phyloP scores from a whole-genome alignment of 2,329 filamentous ascomycete genomes.

The Microdochium paspali region DNA sequence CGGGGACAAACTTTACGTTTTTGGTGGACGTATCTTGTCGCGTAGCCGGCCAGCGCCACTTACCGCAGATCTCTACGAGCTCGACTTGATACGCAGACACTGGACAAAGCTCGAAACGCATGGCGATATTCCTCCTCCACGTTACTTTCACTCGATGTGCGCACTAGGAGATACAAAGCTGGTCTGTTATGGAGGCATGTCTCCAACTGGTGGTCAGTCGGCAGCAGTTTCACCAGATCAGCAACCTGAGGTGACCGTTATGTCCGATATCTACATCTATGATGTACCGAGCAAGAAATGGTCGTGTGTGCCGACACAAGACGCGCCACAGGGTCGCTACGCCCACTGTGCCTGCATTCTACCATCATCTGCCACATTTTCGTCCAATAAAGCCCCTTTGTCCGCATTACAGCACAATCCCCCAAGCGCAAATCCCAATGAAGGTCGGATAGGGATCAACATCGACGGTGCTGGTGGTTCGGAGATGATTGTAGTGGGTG shows the following conservation, averaged over 20 bases:
- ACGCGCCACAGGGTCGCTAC: slow-evolving; percentile 87
- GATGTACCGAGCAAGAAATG: slow-evolving; percentile 76
- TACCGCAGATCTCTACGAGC: slow-evolving; percentile 84
- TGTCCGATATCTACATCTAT: slow-evolving; percentile 97
- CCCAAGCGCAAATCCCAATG: slow-evolving; percentile 71
- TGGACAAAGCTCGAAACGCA: slow-evolving; percentile 83
- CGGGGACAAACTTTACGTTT: slow-evolving; percentile 93
- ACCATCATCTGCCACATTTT: slow-evolving; percentile 78
- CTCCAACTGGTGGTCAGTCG: slow-evolving; percentile 53
- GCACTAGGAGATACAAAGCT: slow-evolving; percentile 88
- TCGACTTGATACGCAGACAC: slow-evolving; percentile 83
- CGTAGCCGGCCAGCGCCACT: slow-evolving; percentile 69
- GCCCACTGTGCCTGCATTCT: slow-evolving; percentile 92
- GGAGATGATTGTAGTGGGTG: slow-evolving; percentile 95
- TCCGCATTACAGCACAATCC: slow-evolving; percentile 88
- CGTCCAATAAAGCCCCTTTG: slow-evolving; percentile 72
- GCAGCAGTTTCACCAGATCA: slow-evolving; percentile 43
- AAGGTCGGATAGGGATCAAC: slow-evolving; percentile 77
- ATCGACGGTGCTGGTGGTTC: slow-evolving; percentile 87
- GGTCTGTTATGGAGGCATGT: slow-evolving; percentile 98
- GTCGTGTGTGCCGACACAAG: slow-evolving; percentile 72
- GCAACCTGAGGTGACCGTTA: slow-evolving; percentile 83
- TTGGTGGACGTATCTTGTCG: slow-evolving; percentile 83
- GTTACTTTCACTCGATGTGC: slow-evolving; percentile 97
- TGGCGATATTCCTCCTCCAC: slow-evolving; percentile 79